Percentiles rank a stretch among this genome's conserved stretches.
phyloP scores from a whole-genome alignment of 2,329 filamentous ascomycete genomes.

The Teratosphaeria gauchensis region DNA sequence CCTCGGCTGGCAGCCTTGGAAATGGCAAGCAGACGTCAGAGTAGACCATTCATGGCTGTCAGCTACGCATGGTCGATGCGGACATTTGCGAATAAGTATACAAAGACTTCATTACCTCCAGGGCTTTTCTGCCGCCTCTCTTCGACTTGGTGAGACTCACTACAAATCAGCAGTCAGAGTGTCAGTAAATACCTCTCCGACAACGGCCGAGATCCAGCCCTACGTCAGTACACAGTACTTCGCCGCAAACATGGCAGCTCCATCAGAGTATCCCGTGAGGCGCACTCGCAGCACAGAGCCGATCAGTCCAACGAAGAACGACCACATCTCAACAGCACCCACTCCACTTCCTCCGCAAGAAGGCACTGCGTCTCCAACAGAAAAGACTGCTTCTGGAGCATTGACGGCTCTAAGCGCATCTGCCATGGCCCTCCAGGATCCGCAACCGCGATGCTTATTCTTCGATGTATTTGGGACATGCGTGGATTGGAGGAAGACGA shows the following conservation, averaged over 20 bases:
- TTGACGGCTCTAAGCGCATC: not conserved
- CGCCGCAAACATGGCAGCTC: not conserved
- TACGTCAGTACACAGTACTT: not conserved
- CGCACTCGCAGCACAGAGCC: not conserved
- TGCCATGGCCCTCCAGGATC: conserved; percentile 8
- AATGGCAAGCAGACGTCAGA: not conserved
- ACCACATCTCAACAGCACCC: not conserved
- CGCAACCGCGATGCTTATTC: conserved; percentile 43
- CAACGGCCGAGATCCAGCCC: not conserved
- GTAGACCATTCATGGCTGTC: not conserved
- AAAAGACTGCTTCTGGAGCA: not conserved
- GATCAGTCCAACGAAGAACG: not conserved
- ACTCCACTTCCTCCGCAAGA: conserved; percentile 3
- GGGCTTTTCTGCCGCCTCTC: not conserved
- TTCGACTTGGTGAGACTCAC: not conserved
- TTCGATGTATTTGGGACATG: conserved; percentile 76
- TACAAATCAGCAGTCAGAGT: not conserved
- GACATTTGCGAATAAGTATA: not conserved
- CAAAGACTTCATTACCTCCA: not conserved
- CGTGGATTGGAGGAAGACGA: conserved; percentile 65
- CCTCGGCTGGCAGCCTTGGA: not conserved
- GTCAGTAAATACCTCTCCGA: not conserved
- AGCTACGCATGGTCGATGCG: no score
- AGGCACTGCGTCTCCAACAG: not conserved
- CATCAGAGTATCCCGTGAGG: not conserved